phyloP scores from a whole-genome alignment of 1,284 basidiomycete genomes.

The Stygiomarasmius scandens region DNA sequence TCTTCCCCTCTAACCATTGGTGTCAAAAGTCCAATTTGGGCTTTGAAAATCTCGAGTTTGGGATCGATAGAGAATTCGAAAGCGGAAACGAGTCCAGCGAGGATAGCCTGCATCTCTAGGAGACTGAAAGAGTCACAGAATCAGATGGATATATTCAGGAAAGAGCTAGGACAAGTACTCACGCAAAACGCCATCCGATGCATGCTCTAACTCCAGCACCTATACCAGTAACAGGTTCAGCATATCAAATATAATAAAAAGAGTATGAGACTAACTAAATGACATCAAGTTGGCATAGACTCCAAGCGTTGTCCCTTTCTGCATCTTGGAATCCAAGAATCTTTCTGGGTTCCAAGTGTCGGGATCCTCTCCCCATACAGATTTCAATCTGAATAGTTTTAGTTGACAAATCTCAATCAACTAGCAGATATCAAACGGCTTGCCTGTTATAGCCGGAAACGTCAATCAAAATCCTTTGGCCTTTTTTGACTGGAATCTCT shows the following conservation, averaged over 20 bases:
- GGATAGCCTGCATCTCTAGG: conserved; percentile 28
- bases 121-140: conserved; percentile 15
- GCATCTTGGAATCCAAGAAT: conserved; percentile 12
- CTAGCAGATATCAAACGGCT: not conserved
- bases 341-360: conserved; percentile 21
- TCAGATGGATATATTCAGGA: not conserved
- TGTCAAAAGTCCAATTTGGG: conserved; percentile 23
- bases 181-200: conserved; percentile 30
- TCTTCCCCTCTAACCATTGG: conserved; percentile 24
- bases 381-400: conserved; percentile 7
- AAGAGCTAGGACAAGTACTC: conserved; percentile 5
- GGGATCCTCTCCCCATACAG: conserved; percentile 18
- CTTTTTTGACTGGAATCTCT: conserved; percentile 21
- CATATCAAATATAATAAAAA: not conserved
- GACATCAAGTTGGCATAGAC: conserved; percentile 12
- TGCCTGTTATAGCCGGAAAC: conserved; percentile 22
- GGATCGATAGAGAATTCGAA: conserved; percentile 25
- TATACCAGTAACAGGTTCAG: not conserved
- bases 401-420: not conserved
- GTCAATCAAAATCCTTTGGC: conserved; percentile 15
- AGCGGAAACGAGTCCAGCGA: conserved; percentile 24
- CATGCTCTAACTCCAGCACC: conserved; percentile 23
- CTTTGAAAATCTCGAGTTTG: conserved; percentile 22
- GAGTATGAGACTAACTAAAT: conserved; percentile 15
- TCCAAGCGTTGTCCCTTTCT: conserved; percentile 1